A percentile compares a stretch with the other conserved stretches of the same genome.
Conservation (phyloP, 768 basidiomycete species). For the Russula lepida region DNA sequence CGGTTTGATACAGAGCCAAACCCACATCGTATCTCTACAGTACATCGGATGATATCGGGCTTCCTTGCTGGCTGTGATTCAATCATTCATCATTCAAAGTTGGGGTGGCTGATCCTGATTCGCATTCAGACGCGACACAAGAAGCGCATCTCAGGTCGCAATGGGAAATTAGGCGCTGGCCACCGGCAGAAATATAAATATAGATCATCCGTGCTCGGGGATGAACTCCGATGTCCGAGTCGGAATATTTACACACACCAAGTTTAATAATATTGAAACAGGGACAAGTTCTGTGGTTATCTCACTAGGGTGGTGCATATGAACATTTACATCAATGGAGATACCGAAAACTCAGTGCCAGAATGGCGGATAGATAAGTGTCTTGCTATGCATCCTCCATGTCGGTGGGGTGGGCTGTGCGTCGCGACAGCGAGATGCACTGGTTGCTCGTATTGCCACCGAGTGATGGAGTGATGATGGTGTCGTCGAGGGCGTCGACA, state of each 20-base stretch:
- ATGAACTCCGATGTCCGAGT: not conserved
- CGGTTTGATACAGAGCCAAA: too few relatives aligned
- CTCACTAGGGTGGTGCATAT: not conserved
- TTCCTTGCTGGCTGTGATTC: too few relatives aligned
- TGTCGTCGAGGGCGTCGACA: not conserved
- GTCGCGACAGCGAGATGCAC: not conserved
- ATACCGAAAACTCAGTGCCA: not conserved
- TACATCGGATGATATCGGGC: too few relatives aligned
- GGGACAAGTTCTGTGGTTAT: not conserved
- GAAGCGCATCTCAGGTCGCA: too few relatives aligned
- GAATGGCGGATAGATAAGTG: not conserved
- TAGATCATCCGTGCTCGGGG: not conserved
- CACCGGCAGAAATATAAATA: too few relatives aligned
- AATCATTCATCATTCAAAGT: too few relatives aligned
- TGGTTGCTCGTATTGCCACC: not conserved
- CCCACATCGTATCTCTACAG: too few relatives aligned
- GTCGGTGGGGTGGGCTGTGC: not conserved
- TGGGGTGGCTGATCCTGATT: too few relatives aligned
- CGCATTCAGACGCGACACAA: too few relatives aligned
- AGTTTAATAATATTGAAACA: not conserved
- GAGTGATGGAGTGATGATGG: not conserved
- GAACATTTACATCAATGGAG: conserved; percentile 1
- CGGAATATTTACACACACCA: not conserved
- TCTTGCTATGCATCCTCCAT: not conserved
- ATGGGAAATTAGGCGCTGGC: too few relatives aligned